Base-by-base conservation (phyloP, 129 eudicot species). In the Pittosporum tobira region DNA sequence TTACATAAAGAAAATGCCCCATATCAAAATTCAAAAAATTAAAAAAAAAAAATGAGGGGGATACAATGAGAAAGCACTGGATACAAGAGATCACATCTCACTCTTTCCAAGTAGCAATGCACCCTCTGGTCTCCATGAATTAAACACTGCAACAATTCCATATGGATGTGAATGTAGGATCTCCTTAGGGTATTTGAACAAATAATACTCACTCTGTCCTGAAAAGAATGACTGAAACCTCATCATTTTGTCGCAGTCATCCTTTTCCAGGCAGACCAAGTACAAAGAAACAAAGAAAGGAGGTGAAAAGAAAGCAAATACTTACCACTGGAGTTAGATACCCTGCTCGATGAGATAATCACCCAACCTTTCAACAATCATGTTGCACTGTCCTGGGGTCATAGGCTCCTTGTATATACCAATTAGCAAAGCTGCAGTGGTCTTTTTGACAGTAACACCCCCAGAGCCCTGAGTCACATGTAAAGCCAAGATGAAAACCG, bases 361-460 rank as follows among this genome's bases (percentile, higher is more conserved):
- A 14, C 76, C 76, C 58, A 71, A 6, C 61, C 54, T 64, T 53
- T 71, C 76, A 25, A 71, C 76, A 12, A 71, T 51, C 65, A 63
- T 38, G 59, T 71, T 71, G 65, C 76, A 71, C 60, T 71, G 76
- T 3, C 75, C 75, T 2, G 65, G 65, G 25, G 75, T 70, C 75
- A 70, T 70, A 6, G 75, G 75, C 57, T 71, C 75, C 0, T 55
- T 52, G 19, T 71, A 71, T 56, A 71, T 47, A 9, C 76, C 76
- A 9, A 71, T 57, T 3, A 71, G 30, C 46, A 71, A 49, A 55
- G 66, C 76, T 67, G 19, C 34, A 15, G 24, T 71, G 9, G 70
- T 71, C 60, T 71, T 71, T 70, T 71, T 71, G 26, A 71, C 15
- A 18, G 75, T 71, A 1, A 63, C 26, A 36, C 76, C 76, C 36